Evolutionary conservation across 2,329 filamentous ascomycete species (phyloP), one percentile per base, ranked within the genome.

Genomic region (Diplodia seriata): DNA sequence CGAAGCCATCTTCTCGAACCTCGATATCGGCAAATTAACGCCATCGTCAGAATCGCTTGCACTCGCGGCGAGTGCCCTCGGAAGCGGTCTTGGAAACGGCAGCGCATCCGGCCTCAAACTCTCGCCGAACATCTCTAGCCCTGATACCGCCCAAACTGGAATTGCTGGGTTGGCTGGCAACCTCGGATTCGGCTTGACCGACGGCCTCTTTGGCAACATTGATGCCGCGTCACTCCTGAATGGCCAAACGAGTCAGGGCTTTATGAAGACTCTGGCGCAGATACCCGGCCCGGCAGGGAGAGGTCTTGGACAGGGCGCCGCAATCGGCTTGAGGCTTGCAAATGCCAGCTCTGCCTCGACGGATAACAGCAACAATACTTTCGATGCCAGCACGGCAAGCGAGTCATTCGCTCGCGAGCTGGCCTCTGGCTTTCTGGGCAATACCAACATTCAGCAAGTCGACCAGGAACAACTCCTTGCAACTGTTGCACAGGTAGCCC

Each of bases 191-290:
- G 63, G 63, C 4, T 29, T 66, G 51, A 66, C 63, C 2, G 51
- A 47, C 14, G 63, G 63, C 3, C 63, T 66, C 40, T 66, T 66
- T 18, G 43, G 51, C 14, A 66, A 66, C n/a, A 33, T 66, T 29
- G 29, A 66, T 33, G 15, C 54, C 7, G 12, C 43, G 20, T 31
- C 51, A 14, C 38, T 66, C 9, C 23, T 53, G 29, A 49, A n/a
- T n/a, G 20, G 40, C 26, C 33, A 40, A 9, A 47, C 26, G 12
- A 53, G 53, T 43, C 43, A 53, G 7, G 53, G 63, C 26, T 50
- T 57, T 29, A 66, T 66, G 63, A 50, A 36, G 53, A 49, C 23
- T 20, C 26, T 66, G 26, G 53, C 53, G 4, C 9, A 40, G 12
- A 36, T 66, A 3, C 63, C 53, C 7, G 63, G 36, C 6, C 53